Base-by-base conservation (phyloP, 2,329 filamentous ascomycete genomes). In the Trematosphaeria pertusa region DNA sequence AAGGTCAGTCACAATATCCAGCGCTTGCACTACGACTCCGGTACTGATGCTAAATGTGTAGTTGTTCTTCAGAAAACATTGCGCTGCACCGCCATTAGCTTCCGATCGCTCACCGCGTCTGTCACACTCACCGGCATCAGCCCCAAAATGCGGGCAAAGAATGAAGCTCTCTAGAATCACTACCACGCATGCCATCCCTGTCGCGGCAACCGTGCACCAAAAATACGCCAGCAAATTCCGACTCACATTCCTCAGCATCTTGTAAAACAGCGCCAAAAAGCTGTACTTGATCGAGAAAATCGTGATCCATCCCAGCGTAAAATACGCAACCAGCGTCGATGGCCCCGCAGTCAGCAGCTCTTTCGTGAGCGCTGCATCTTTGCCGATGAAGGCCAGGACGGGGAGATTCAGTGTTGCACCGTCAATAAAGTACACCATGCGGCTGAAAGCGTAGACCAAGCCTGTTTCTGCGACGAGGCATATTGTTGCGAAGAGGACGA, bases 1-100 rank as follows among this genome's bases (percentile, higher is more conserved):
- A 6, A 51, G 35, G 35, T 51, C 48, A 9, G 48, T 54, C 5
- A 43, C 28, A 15, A 54, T 51, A 19, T 54, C 48, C n/a, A 52
- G 37, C 8, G 35, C 17, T 18, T 50, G 42, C n/a, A 48, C 40
- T 4, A 48, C 42, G 9, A 49, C 43, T 4, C 42, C 45, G 2
- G 40, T 46, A 18, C 42, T 34, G 3, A 54, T 37, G 14, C 36
- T 50, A 24, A 50, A 39, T 4, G 37, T 50, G 18, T 48, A 45
- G 12, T 35, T 34, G 19, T 46, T 43, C 15, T 40, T 18, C 11
- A 45, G 18, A 28, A 43, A 45, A 18, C 51, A 54, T 20, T 46
- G 42, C 3, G 40, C 30, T 30, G 38, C 24, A 6, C 12, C n/a
- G n/a, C 10, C n/a, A 24, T 21, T 12, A 20, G 24, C 12, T 18